Percentiles rank a stretch among this genome's conserved stretches.
phyloP scores from a whole-genome alignment of 306 rosid species.

The Citrullus mucosospermus region DNA sequence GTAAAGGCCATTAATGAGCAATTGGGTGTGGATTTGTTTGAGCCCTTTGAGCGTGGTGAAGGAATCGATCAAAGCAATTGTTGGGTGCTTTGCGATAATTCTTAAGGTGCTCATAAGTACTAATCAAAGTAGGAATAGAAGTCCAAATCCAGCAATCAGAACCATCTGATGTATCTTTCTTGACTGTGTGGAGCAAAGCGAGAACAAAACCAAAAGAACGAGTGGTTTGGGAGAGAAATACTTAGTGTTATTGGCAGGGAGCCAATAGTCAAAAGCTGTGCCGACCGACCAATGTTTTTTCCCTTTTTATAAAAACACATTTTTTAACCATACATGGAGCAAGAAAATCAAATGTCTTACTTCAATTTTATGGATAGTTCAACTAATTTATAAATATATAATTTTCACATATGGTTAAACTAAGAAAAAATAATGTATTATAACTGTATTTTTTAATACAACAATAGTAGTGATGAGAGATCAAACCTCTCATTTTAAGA shows the following conservation, averaged over 20 bases:
- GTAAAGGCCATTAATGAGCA: conserved; percentile 19
- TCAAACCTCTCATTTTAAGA: too few species aligned
- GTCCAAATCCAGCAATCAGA: background rate
- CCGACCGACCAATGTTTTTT: background rate
- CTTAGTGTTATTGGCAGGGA: background rate
- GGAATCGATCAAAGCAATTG: conserved; percentile 20
- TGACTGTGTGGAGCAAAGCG: background rate
- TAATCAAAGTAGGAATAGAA: background rate
- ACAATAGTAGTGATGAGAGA: too few species aligned
- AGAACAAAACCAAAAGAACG: background rate
- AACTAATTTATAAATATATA: too few species aligned
- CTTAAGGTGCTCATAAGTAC: conserved; percentile 20
- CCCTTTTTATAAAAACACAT: background rate
- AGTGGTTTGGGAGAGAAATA: background rate
- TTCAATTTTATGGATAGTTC: too few species aligned
- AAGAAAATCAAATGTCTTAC: too few species aligned
- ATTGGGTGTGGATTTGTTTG: conserved; percentile 39
- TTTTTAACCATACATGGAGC: too few species aligned
- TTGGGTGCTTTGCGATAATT: conserved; percentile 24
- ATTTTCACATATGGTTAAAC: too few species aligned
- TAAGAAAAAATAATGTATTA: too few species aligned
- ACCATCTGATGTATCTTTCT: background rate
- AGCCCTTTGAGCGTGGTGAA: conserved; percentile 21
- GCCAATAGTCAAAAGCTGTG: background rate
- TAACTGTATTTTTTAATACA: too few species aligned